Conservation (phyloP, 345 rosid genomes). For the Geranium rotundifolium region DNA sequence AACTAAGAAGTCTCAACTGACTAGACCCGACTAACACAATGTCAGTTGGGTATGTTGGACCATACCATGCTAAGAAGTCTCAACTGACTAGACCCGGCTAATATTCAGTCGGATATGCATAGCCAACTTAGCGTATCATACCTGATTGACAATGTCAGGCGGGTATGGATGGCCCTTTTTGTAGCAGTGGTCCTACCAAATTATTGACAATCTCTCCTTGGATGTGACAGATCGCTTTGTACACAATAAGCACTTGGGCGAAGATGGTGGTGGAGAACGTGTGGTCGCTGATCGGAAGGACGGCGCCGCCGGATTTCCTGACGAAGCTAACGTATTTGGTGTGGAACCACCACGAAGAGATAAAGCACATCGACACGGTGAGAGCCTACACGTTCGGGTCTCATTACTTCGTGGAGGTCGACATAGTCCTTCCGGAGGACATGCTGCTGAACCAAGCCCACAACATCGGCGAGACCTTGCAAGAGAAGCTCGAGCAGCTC, state of each 20-base stretch:
- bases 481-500: slow-evolving; percentile 72
- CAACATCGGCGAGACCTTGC: slow-evolving; percentile 72
- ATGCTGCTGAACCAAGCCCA: slow-evolving; percentile 61
- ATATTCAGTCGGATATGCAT: too few species aligned
- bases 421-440: slow-evolving; percentile 63
- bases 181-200: too few species aligned
- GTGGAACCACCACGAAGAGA: slow-evolving; percentile 78
- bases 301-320: slow-evolving; percentile 74
- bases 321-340: slow-evolving; percentile 62
- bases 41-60: too few species aligned
- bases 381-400: slow-evolving; percentile 76
- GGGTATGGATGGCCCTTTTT: too few species aligned
- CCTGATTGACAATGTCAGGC: too few species aligned
- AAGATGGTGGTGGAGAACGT: slow-evolving; percentile 69
- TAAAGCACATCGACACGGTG: slow-evolving; percentile 67
- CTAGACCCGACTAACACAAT: too few species aligned
- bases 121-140: too few species aligned
- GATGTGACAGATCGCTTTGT: slow-evolving; percentile 54
- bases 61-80: too few species aligned
- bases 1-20: too few species aligned
- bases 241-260: slow-evolving; percentile 67
- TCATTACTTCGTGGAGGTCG: slow-evolving; percentile 77
- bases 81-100: too few species aligned
- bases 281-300: slow-evolving; percentile 49
- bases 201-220: background rate